phyloP scores from a whole-genome alignment of 192 early-diverging fungal genomes.

The Coemansia sp. region DNA sequence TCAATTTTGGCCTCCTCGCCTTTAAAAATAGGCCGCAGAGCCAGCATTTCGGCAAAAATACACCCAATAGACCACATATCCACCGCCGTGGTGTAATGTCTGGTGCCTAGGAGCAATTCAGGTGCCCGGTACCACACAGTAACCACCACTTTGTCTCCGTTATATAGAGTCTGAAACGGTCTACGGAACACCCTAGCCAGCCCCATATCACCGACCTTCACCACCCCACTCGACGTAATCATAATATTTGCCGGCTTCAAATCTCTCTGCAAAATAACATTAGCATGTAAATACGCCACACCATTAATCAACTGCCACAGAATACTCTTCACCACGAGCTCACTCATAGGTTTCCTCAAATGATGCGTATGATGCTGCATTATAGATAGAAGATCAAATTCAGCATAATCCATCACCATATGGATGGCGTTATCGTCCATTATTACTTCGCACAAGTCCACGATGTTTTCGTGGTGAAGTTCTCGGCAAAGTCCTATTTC shows the following conservation, averaged over 20 bases:
- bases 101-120: slow-evolving; percentile 82
- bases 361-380: slow-evolving; percentile 85
- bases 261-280: slow-evolving; percentile 85
- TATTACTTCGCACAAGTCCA: slow-evolving; percentile 83
- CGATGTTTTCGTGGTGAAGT: slow-evolving; percentile 85
- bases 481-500: slow-evolving; percentile 94
- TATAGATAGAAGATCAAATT: slow-evolving; percentile 88
- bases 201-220: slow-evolving; percentile 95
- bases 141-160: slow-evolving; percentile 84
- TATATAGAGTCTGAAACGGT: slow-evolving; percentile 77
- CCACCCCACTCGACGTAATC: slow-evolving; percentile 80
- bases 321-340: slow-evolving; percentile 83
- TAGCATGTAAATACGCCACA: slow-evolving; percentile 81
- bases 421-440: slow-evolving; percentile 91
- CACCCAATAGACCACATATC: slow-evolving; percentile 83
- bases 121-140: slow-evolving; percentile 98
- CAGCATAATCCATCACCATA: slow-evolving; percentile 97
- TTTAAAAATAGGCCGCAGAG: slow-evolving; percentile 80
- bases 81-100: slow-evolving; percentile 85
- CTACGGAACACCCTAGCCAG: slow-evolving; percentile 78
- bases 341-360: slow-evolving; percentile 76
- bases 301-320: slow-evolving; percentile 89
- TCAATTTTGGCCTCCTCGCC: slow-evolving; percentile 88
- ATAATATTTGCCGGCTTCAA: slow-evolving; percentile 95
- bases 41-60: slow-evolving; percentile 91